phyloP scores from a whole-genome alignment of 768 basidiomycete genomes.

The Sarcomyxa edulis region DNA sequence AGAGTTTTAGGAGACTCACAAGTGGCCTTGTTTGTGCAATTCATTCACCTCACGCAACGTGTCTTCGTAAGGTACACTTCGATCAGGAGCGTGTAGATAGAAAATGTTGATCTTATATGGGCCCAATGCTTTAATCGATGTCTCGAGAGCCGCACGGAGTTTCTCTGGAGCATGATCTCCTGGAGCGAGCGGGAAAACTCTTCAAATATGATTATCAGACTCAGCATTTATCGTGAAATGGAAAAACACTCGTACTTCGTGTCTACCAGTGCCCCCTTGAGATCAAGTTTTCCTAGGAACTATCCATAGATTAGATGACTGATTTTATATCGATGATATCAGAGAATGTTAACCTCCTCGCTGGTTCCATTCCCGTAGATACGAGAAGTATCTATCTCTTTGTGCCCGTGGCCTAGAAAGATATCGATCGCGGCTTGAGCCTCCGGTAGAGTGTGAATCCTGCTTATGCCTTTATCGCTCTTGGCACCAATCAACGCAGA shows the following conservation, averaged over 20 bases:
- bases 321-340: neutral
- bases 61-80: slow-evolving; percentile 38
- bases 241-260: slow-evolving; percentile 31
- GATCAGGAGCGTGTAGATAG: slow-evolving; percentile 44
- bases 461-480: slow-evolving; percentile 34
- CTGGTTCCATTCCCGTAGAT: slow-evolving; percentile 40
- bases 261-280: slow-evolving; percentile 32
- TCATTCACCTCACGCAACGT: slow-evolving; percentile 34
- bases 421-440: slow-evolving; percentile 41
- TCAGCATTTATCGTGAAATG: neutral
- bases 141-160: slow-evolving; percentile 31
- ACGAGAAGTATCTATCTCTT: slow-evolving; percentile 40
- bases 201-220: slow-evolving; percentile 14
- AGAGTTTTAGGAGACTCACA: slow-evolving; percentile 12
- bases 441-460: too few species aligned
- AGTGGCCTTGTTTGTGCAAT: slow-evolving; percentile 35
- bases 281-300: slow-evolving; percentile 31
- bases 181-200: slow-evolving; percentile 34
- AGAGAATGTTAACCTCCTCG: slow-evolving; percentile 36
- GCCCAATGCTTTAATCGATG: slow-evolving; percentile 29
- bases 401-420: slow-evolving; percentile 31
- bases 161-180: slow-evolving; percentile 35
- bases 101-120: slow-evolving; percentile 37
- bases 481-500: slow-evolving; percentile 40
- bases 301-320: slow-evolving; percentile 12